Conservation (phyloP, 176 grass and related monocot genomes). For the Triticum turgidum region DNA sequence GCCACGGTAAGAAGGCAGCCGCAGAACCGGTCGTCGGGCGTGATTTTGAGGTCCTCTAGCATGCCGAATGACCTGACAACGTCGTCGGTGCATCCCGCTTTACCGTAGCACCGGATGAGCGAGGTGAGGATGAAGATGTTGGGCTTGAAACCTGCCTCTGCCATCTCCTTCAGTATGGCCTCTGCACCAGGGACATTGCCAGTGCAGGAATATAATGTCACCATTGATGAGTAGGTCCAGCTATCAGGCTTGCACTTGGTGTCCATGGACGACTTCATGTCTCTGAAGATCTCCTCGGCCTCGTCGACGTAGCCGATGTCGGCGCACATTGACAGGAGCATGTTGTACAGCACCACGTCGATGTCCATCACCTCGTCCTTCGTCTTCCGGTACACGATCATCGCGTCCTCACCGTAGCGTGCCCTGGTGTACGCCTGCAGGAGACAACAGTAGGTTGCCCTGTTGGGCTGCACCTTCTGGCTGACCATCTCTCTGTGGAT, state of each 20-base stretch:
- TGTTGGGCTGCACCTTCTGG: constrained; percentile 45
- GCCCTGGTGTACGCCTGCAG: constrained; percentile 78
- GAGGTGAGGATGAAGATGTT: constrained; percentile 90
- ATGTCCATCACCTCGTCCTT: constrained; percentile 51
- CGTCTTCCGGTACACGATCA: constrained; percentile 58
- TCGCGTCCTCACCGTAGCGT: constrained; percentile 76
- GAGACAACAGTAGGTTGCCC: constrained; percentile 58
- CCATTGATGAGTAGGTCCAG: constrained; percentile 87
- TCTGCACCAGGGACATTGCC: constrained; percentile 62
- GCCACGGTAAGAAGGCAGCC: constrained; percentile 80
- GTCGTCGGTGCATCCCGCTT: constrained; percentile 46
- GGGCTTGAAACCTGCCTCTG: constrained; percentile 56
- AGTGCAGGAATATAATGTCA: constrained; percentile 77
- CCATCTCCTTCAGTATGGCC: constrained; percentile 72
- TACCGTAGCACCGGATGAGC: constrained; percentile 83
- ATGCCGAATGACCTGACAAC: constrained; percentile 57
- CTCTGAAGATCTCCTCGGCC: constrained; percentile 67
- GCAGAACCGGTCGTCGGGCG: constrained; percentile 68
- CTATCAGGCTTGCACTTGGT: constrained; percentile 58
- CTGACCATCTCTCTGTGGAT: constrained; percentile 72
- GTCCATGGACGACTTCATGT: constrained; percentile 69
- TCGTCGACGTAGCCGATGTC: constrained; percentile 78
- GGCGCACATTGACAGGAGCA: constrained; percentile 86
- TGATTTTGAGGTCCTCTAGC: constrained; percentile 56
- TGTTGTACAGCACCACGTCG: constrained; percentile 61